These are phyloP conservation scores for Stygiomarasmius scandens DNA, from an alignment of 1,284 basidiomycete genomes.

Conservation along the genomic window DNA sequence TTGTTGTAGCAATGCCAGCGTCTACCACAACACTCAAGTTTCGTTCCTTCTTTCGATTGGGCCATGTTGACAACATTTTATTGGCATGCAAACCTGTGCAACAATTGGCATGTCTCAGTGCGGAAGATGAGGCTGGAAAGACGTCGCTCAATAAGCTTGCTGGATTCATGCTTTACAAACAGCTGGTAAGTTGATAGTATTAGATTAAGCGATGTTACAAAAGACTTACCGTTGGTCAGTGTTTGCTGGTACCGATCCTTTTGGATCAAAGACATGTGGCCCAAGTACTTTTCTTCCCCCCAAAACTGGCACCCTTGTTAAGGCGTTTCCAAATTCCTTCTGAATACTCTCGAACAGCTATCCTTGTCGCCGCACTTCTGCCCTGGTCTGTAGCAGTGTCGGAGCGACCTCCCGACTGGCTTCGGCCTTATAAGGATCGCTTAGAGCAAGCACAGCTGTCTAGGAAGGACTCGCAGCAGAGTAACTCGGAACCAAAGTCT, in stretches of 20 bases:
- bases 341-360: background rate
- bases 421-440: background rate
- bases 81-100: conserved; percentile 40
- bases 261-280: conserved; percentile 48
- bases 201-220: conserved; percentile 5
- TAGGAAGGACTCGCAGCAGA: background rate
- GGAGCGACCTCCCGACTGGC: background rate
- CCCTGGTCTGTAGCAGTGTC: conserved; percentile 42
- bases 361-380: conserved; percentile 48
- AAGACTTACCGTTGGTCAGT: conserved; percentile 36
- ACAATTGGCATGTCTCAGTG: conserved; percentile 51
- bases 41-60: conserved; percentile 2
- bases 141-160: conserved; percentile 43
- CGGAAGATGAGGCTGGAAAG: conserved; percentile 38
- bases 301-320: background rate
- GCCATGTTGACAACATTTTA: conserved; percentile 5
- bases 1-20: conserved; percentile 13
- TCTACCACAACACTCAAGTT: background rate
- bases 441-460: background rate
- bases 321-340: background rate
- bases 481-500: background rate
- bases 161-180: conserved; percentile 46
- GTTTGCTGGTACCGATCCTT: conserved; percentile 48
- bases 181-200: conserved; percentile 38
- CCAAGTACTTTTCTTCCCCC: conserved; percentile 19